These are phyloP conservation scores for Phaeoacremonium minimum DNA, from an alignment of 2,329 filamentous ascomycete species.

Conservation along the genomic window DNA sequence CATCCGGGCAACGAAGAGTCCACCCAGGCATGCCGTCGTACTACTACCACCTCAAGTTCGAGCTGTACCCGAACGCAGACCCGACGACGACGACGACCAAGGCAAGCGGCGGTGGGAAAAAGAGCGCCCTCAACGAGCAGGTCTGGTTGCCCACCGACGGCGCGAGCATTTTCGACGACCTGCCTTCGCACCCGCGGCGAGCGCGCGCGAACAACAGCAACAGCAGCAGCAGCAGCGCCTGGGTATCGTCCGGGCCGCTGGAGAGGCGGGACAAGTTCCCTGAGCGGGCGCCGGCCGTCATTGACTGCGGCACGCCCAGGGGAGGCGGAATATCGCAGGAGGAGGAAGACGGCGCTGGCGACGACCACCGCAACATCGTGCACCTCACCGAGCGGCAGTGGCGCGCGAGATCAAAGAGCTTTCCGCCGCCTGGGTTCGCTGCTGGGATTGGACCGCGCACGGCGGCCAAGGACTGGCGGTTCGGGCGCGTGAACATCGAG, in stretches of 20 bases:
- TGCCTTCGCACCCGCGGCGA: constrained; percentile 44
- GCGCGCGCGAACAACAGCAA: constrained; percentile 4
- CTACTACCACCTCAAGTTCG: constrained; percentile 63
- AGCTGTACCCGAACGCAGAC: constrained; percentile 51
- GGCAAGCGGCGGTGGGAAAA: constrained; percentile 5
- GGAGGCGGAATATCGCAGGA: constrained; percentile 21
- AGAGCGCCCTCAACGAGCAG: constrained; percentile 11
- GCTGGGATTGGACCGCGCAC: constrained; percentile 41
- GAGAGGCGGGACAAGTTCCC: constrained; percentile 8
- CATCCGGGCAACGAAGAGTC: no score
- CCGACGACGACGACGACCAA: constrained; percentile 18
- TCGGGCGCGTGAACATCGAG: constrained; percentile 73
- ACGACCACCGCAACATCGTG: constrained; percentile 27
- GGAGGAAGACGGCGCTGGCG: constrained; percentile 11
- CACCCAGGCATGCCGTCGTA: constrained; percentile 62
- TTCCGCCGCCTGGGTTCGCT: constrained; percentile 35
- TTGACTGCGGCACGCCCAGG: constrained; percentile 45
- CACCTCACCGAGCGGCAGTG: constrained; percentile 34
- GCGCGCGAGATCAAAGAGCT: constrained; percentile 32
- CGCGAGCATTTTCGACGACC: constrained; percentile 49
- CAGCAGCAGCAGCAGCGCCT: constrained; percentile 8
- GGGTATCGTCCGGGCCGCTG: constrained; percentile 7
- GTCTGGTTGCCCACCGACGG: constrained; percentile 47
- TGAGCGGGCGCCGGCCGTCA: constrained; percentile 25
- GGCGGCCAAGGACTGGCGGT: constrained; percentile 70